Conservation (phyloP, 768 basidiomycete species). For the Rhodotorula taiwanensis region DNA sequence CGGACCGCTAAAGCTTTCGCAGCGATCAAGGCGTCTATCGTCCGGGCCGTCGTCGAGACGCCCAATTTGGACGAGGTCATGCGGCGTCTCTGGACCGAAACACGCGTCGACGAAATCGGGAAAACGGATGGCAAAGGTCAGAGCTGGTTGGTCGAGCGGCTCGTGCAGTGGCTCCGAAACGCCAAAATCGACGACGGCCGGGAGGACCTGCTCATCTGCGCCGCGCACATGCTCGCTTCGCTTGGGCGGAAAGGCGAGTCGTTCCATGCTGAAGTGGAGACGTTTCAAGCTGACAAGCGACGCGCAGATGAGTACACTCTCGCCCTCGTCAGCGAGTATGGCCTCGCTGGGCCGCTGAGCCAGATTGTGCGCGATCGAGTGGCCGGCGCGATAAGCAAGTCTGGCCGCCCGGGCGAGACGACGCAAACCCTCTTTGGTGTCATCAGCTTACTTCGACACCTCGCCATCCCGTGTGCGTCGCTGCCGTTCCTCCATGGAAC, state of each 20-base stretch:
- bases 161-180: slow-evolving; percentile 64
- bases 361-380: slow-evolving; percentile 53
- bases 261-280: too few relatives aligned
- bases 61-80: slow-evolving; percentile 73
- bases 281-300: too few relatives aligned
- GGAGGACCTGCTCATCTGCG: slow-evolving; percentile 76
- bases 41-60: slow-evolving; percentile 78
- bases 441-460: slow-evolving; percentile 76
- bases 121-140: slow-evolving; percentile 43
- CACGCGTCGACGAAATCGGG: slow-evolving; percentile 47
- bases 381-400: slow-evolving; percentile 42
- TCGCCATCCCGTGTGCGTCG: slow-evolving; percentile 51
- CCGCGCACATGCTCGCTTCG: slow-evolving; percentile 74
- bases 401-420: slow-evolving; percentile 28
- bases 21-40: slow-evolving; percentile 74
- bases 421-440: slow-evolving; percentile 75
- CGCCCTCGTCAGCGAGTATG: slow-evolving; percentile 52
- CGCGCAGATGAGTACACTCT: slow-evolving; percentile 41
- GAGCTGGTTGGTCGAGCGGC: slow-evolving; percentile 59
- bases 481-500: neutral
- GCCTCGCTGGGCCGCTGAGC: slow-evolving; percentile 62
- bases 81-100: slow-evolving; percentile 55
- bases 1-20: slow-evolving; percentile 52
- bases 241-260: slow-evolving; percentile 62
- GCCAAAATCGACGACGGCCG: slow-evolving; percentile 41